These are phyloP conservation scores for Bassia scoparia DNA, from an alignment of 148 eudicot genomes.

Conservation along the genomic window DNA sequence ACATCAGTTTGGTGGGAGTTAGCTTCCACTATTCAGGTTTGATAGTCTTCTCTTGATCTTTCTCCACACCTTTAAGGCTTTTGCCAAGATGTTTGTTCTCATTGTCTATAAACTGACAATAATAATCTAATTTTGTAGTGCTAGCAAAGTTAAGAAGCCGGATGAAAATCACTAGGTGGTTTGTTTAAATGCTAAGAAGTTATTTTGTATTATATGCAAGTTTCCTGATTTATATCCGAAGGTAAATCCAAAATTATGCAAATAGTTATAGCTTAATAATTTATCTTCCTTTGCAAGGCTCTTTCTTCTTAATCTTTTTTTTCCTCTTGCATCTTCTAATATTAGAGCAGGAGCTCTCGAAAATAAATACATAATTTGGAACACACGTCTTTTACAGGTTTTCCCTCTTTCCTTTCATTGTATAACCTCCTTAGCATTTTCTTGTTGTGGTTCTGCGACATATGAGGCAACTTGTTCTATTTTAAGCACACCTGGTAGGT, in stretches of 20 bases:
- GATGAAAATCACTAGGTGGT: conserved; percentile 88
- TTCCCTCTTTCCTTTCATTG: background rate
- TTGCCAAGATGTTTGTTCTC: conserved; percentile 9
- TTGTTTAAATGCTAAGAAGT: conserved; percentile 67
- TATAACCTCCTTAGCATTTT: background rate
- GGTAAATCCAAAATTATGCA: conserved; percentile 35
- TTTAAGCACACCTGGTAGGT: background rate
- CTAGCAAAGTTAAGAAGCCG: conserved; percentile 67
- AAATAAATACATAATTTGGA: conserved; percentile 77
- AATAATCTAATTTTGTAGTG: conserved; percentile 40
- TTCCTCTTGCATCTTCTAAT: conserved; percentile 92
- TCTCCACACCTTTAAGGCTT: background rate
- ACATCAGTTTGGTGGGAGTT: conserved; percentile 88
- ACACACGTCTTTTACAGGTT: conserved; percentile 76
- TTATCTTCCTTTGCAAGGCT: too few species aligned
- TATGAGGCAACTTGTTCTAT: background rate
- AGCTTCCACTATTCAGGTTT: conserved; percentile 95
- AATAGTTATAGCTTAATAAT: background rate
- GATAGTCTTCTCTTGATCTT: background rate
- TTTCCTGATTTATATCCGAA: conserved; percentile 82
- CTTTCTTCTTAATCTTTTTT: conserved; percentile 71
- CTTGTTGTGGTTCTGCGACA: background rate
- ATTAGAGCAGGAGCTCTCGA: conserved; percentile 85
- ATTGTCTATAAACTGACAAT: background rate
- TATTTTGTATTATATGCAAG: conserved; percentile 87